Evolutionary conservation across 768 basidiomycete genomes (phyloP), one percentile per base, ranked within the genome.

Genomic region (Amanita subjunquillea): DNA sequence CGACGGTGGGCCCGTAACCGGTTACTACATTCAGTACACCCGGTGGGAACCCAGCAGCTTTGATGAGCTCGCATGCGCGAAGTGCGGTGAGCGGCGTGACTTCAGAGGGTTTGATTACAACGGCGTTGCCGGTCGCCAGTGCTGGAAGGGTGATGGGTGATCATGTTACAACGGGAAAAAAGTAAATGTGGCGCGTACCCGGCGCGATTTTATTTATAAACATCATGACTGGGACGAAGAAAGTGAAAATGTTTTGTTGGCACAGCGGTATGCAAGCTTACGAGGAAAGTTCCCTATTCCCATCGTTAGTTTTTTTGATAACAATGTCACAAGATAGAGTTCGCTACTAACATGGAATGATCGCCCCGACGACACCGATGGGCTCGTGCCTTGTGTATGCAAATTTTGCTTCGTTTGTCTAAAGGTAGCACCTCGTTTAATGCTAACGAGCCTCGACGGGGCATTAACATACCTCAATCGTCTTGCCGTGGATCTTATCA

Each of bases 91-190:
- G 66, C 5, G 88, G 86, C 0, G 88, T 90, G 56, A 89, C 72
- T 59, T 90, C 89, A 1, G 88, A 89, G 6, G 88, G 83, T 70
- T 78, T 93, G 60, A 92, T 70, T 54, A 94, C 72, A 55, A 92
- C 72, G 3, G 78, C 69, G 67, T 90, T 91, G 43, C 91, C 91
- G 0, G 83, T 83, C 0, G 91, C 91, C 23, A 93, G 73, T 1
- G 91, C 87, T 62, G 40, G 4, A 6, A 2, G 13, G 12, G 22
- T 13, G 2, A 27, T 13, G 10, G 3, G 8, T 29, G 3, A 46
- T 46, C 4, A 17, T 1, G 17, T 20, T 29, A 12, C 7, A 15
- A 25, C 15, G 15, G 13, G 15, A 32, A 12, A 30, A 22, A 6
- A 36, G 17, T 5, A 5, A 37, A 48, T 13, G 22, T 3, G 20